Percentiles rank a stretch among this genome's conserved stretches.
Conservation (phyloP, 2,329 filamentous ascomycete species). For the Ophiobolus disseminans region DNA sequence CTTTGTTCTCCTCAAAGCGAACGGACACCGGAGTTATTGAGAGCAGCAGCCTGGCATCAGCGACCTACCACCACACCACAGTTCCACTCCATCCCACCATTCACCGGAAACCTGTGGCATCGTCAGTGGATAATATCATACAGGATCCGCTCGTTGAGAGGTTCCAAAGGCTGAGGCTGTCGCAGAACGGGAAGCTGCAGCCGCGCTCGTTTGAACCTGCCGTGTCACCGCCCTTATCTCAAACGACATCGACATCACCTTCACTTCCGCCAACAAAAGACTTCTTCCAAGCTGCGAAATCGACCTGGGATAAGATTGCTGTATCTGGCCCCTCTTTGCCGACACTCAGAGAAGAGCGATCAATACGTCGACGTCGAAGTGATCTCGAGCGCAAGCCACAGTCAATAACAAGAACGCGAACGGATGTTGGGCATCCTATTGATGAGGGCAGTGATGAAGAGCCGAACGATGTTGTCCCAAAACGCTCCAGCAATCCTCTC, state of each 20-base stretch:
- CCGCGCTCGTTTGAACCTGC: neutral
- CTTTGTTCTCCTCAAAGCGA: constrained; percentile 1
- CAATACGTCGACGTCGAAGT: too few species aligned
- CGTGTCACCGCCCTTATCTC: neutral
- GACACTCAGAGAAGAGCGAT: too few species aligned
- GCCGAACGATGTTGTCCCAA: too few species aligned
- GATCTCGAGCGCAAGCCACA: too few species aligned
- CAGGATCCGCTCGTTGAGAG: neutral
- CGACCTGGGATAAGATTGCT: neutral
- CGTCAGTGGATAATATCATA: too few species aligned
- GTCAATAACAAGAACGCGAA: too few species aligned
- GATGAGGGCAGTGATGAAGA: too few species aligned
- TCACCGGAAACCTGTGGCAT: neutral
- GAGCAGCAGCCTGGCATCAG: too few species aligned
- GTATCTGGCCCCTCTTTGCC: neutral
- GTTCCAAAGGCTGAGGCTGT: neutral
- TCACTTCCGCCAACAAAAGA: too few species aligned
- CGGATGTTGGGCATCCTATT: too few species aligned
- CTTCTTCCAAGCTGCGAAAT: too few species aligned
- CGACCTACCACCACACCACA: too few species aligned
- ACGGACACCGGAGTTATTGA: neutral
- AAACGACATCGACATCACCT: neutral
- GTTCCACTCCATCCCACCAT: neutral
- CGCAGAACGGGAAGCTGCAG: neutral
- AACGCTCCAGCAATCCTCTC: neutral